Percentiles rank a stretch among this genome's conserved stretches.
phyloP scores from a whole-genome alignment of 257 asterid genomes.

The Cruciata laevipes region DNA sequence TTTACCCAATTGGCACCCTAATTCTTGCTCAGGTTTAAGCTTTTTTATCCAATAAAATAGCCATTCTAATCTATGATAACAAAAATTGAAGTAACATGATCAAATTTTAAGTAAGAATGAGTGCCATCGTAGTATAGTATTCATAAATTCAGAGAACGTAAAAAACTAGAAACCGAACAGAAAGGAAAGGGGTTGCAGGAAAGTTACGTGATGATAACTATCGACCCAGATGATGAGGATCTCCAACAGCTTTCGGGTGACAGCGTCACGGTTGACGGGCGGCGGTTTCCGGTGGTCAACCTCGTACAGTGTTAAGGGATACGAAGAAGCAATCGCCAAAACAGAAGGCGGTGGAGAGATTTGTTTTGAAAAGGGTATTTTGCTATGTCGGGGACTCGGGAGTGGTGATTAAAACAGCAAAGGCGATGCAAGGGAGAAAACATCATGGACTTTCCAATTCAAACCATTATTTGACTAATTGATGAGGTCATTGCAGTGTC shows the following conservation, averaged over 20 bases:
- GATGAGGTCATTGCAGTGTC: too few species aligned
- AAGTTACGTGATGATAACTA: background rate
- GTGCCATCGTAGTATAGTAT: background rate
- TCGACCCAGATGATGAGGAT: background rate
- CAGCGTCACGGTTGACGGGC: background rate
- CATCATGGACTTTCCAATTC: too few species aligned
- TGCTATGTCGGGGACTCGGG: background rate
- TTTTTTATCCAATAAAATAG: background rate
- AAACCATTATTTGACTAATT: too few species aligned
- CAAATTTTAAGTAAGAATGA: too few species aligned
- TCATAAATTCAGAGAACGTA: background rate
- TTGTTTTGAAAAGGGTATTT: background rate
- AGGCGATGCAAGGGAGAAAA: too few species aligned
- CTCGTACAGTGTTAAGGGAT: background rate
- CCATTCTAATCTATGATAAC: background rate
- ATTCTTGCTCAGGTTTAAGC: background rate
- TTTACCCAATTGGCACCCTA: background rate
- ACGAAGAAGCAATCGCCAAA: background rate
- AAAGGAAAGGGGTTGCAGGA: background rate
- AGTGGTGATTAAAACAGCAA: background rate
- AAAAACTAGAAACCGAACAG: background rate
- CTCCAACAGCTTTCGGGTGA: background rate
- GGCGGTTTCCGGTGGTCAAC: background rate
- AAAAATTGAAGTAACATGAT: too few species aligned
- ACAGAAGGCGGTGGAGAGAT: background rate